phyloP scores from a whole-genome alignment of 768 basidiomycete species.

The Tubosaeta sp. region DNA sequence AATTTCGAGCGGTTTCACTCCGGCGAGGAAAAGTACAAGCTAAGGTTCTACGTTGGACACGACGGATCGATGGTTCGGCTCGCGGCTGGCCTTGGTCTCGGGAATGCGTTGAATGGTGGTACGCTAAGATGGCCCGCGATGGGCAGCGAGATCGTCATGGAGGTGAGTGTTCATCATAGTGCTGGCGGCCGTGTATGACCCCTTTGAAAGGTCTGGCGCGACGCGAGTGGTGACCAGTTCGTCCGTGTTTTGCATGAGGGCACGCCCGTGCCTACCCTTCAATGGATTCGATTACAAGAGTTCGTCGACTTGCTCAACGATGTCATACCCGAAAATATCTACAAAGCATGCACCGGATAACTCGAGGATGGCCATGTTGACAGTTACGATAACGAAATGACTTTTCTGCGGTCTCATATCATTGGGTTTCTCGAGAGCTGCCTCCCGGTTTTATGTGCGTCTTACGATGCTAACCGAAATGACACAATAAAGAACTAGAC shows the following conservation, averaged over 20 bases:
- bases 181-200: neutral
- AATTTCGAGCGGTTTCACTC: constrained; percentile 35
- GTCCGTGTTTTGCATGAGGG: constrained; percentile 46
- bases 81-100: constrained; percentile 38
- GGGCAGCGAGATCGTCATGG: constrained; percentile 44
- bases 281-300: constrained; percentile 33
- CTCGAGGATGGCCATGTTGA: neutral
- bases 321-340: constrained; percentile 35
- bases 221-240: constrained; percentile 20
- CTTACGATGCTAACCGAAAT: neutral
- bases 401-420: neutral
- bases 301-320: constrained; percentile 33
- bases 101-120: constrained; percentile 19
- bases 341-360: constrained; percentile 16
- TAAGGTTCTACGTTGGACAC: constrained; percentile 44
- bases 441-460: too few species aligned
- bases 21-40: constrained; percentile 33
- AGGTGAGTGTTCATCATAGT: constrained; percentile 28
- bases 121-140: constrained; percentile 45
- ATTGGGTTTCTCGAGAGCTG: neutral
- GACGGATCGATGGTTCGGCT: constrained; percentile 45
- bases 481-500: neutral
- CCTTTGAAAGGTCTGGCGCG: constrained; percentile 38
- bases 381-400: neutral
- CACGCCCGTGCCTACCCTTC: constrained; percentile 32